Evolutionary conservation across 2,329 filamentous ascomycete species (phyloP).

Genomic region (Colletotrichum magnum): DNA sequence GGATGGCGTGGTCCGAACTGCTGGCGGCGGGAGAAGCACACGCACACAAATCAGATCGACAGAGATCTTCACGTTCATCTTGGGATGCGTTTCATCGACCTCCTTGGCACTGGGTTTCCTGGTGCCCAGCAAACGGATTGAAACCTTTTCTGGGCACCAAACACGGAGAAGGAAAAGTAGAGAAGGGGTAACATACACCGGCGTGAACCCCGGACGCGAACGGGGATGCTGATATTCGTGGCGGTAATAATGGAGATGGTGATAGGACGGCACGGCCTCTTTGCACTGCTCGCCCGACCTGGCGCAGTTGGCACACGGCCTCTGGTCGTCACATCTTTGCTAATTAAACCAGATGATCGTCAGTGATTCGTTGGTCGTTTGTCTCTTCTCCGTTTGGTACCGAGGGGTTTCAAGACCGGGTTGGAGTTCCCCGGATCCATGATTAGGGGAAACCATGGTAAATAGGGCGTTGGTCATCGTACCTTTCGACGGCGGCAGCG

Average conservation of each 20-base stretch:
- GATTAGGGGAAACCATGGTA: neutral
- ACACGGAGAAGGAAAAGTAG: too few relatives aligned
- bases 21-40: constrained; percentile 10
- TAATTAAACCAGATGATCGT: neutral
- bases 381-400: neutral
- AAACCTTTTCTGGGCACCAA: constrained; percentile 10
- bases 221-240: neutral
- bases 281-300: constrained; percentile 43
- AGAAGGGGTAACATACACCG: neutral
- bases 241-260: too few relatives aligned
- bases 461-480: neutral
- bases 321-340: constrained; percentile 44
- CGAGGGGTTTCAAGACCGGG: constrained; percentile 8
- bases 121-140: neutral
- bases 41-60: neutral
- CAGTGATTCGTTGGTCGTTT: neutral
- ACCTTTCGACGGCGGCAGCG: constrained; percentile 45
- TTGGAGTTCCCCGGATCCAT: neutral
- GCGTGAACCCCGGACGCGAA: neutral
- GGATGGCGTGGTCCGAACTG: constrained; percentile 41
- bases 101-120: neutral
- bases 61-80: neutral
- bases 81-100: neutral
- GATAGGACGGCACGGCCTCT: constrained; percentile 8
- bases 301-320: constrained; percentile 45